These are phyloP conservation scores for Phylloporus scabripes DNA, from an alignment of 768 basidiomycete genomes.

Conservation along the genomic window DNA sequence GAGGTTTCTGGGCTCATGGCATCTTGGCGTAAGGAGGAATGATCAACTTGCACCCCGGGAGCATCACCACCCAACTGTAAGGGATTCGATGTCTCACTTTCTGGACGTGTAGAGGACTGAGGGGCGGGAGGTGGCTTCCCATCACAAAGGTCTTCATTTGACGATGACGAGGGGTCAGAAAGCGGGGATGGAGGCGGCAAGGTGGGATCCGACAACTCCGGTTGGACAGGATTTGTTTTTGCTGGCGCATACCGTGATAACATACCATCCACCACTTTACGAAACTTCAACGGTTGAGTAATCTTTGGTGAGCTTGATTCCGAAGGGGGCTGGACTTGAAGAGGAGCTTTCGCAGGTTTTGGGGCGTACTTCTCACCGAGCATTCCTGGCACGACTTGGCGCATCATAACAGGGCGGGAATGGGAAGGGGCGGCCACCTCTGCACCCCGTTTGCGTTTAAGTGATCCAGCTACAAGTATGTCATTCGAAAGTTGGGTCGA, in stretches of 20 bases:
- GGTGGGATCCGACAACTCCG: slow-evolving; percentile 2
- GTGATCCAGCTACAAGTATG: slow-evolving; percentile 10
- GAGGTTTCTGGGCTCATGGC: neutral
- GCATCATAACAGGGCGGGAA: slow-evolving; percentile 27
- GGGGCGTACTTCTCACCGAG: slow-evolving; percentile 25
- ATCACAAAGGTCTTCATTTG: slow-evolving; percentile 13
- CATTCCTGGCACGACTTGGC: slow-evolving; percentile 36
- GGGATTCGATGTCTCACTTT: slow-evolving; percentile 1
- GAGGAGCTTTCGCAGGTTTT: slow-evolving; percentile 15
- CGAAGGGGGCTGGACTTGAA: slow-evolving; percentile 9
- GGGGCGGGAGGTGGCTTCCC: neutral
- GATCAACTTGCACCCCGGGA: slow-evolving; percentile 10
- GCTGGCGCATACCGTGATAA: slow-evolving; percentile 24
- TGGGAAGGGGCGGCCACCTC: slow-evolving; percentile 15
- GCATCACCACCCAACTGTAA: neutral
- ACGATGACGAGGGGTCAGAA: slow-evolving; percentile 22
- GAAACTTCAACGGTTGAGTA: slow-evolving; percentile 32
- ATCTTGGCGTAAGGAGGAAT: slow-evolving; percentile 15
- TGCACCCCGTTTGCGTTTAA: slow-evolving; percentile 31
- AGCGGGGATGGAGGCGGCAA: slow-evolving; percentile 13
- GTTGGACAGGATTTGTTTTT: slow-evolving; percentile 12
- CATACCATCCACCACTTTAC: slow-evolving; percentile 38
- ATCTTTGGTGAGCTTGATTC: slow-evolving; percentile 18
- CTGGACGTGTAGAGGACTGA: neutral
- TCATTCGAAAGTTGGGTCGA: slow-evolving; percentile 7